Evolutionary conservation across 108 stramenopile species (phyloP).

Genomic region (Skeletonema grethae): DNA sequence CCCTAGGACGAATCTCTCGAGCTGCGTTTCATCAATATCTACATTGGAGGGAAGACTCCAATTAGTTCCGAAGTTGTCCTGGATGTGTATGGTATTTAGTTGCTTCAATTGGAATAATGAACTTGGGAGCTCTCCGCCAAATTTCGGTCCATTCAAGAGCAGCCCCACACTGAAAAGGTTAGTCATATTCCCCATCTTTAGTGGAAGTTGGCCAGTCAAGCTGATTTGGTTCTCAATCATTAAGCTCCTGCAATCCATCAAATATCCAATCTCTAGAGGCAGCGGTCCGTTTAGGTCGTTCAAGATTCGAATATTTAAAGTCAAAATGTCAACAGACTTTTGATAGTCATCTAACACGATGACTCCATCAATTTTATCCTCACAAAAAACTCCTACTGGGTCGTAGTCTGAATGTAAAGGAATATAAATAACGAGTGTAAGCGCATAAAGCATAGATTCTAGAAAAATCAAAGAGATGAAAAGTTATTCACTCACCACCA

Average conservation of each 20-base stretch:
- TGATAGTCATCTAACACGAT: too few species aligned
- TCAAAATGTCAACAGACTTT: too few species aligned
- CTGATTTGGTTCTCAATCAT: background rate
- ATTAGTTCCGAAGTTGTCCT: background rate
- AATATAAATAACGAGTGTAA: too few species aligned
- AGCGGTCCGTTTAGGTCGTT: slow-evolving; percentile 48
- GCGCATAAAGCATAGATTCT: background rate
- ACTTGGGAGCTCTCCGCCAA: slow-evolving; percentile 9
- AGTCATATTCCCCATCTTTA: background rate
- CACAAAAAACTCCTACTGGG: slow-evolving; percentile 3
- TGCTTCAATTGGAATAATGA: slow-evolving; percentile 1
- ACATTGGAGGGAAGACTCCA: background rate
- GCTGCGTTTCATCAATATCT: background rate
- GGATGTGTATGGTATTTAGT: background rate
- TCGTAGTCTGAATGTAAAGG: background rate
- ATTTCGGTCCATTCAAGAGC: slow-evolving; percentile 11
- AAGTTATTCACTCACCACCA: background rate
- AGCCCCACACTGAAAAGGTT: background rate
- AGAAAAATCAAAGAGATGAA: background rate
- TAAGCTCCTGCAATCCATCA: background rate
- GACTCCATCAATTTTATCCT: too few species aligned
- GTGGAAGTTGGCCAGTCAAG: background rate
- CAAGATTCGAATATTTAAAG: background rate
- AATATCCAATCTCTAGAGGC: slow-evolving; percentile 34
- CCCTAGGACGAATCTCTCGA: background rate